Evolutionary conservation across 345 rosid species (phyloP).

Genomic region (Citrus trifoliata): DNA sequence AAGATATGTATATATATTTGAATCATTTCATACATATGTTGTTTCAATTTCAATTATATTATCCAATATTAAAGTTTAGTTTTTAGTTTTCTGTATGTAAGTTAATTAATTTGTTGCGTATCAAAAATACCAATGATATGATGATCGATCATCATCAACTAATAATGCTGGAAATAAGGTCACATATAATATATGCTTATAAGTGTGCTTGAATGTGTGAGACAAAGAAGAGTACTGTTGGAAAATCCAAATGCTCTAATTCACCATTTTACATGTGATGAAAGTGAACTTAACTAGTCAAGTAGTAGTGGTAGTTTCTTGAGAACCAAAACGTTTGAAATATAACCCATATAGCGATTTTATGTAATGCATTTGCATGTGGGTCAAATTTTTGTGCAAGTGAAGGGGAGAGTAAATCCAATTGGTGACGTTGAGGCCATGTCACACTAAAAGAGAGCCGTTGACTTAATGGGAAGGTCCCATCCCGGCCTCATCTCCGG

Average conservation of each 20-base stretch:
- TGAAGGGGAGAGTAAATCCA: too few relatives aligned
- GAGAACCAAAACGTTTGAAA: too few relatives aligned
- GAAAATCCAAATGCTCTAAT: neutral
- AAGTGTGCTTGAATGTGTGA: conserved; percentile 10
- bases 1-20: neutral
- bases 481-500: conserved; percentile 23
- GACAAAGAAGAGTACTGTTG: conserved; percentile 7
- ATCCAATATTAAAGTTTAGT: neutral
- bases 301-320: too few relatives aligned
- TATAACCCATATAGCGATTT: too few relatives aligned
- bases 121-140: neutral
- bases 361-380: too few relatives aligned
- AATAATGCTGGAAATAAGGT: conserved; percentile 14
- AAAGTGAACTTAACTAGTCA: too few relatives aligned
- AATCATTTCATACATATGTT: neutral
- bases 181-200: neutral
- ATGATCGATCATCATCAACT: neutral
- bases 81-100: neutral
- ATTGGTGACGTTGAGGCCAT: neutral
- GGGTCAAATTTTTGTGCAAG: too few relatives aligned
- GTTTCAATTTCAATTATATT: neutral
- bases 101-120: conserved; percentile 1
- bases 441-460: neutral
- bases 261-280: too few relatives aligned
- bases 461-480: conserved; percentile 14